Evolutionary conservation across 2,329 filamentous ascomycete genomes (phyloP).

Genomic region (Aspergillus tanneri): DNA sequence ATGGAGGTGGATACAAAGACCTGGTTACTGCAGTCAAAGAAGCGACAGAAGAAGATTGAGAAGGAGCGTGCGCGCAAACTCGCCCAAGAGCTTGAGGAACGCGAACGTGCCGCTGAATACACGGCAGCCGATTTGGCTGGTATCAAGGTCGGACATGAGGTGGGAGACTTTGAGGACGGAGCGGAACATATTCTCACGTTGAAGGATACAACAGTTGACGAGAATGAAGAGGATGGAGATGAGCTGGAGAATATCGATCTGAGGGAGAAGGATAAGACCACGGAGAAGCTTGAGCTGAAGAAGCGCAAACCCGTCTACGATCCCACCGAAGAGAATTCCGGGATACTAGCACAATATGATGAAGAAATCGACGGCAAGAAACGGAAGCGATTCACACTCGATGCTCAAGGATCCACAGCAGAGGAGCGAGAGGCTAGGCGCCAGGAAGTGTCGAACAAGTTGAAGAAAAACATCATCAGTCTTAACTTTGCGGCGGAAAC

Average conservation of each 20-base stretch:
- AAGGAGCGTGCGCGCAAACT: constrained; percentile 66
- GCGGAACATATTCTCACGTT: constrained; percentile 89
- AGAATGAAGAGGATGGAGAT: constrained; percentile 82
- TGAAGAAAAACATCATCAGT: constrained; percentile 69
- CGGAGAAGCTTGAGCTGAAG: constrained; percentile 77
- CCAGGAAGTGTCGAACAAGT: constrained; percentile 55
- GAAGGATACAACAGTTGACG: constrained; percentile 86
- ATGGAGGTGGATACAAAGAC: constrained; percentile 73
- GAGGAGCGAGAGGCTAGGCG: constrained; percentile 61
- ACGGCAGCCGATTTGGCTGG: constrained; percentile 83
- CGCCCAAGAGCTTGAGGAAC: constrained; percentile 75
- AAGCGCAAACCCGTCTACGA: constrained; percentile 90
- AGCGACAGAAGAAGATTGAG: constrained; percentile 86
- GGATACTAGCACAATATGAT: constrained; percentile 86
- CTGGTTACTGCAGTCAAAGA: constrained; percentile 89
- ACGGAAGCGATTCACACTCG: constrained; percentile 80
- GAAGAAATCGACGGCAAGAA: constrained; percentile 93
- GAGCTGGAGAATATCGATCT: constrained; percentile 61
- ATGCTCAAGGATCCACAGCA: constrained; percentile 69
- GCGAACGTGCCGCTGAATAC: constrained; percentile 73
- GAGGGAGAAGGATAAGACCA: constrained; percentile 43
- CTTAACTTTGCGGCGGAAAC: constrained; percentile 68
- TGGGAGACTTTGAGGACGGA: constrained; percentile 72
- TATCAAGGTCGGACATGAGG: constrained; percentile 86
- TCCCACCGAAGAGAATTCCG: constrained; percentile 68